phyloP scores from a whole-genome alignment of 345 rosid genomes.

The Bruguiera gymnorhiza region DNA sequence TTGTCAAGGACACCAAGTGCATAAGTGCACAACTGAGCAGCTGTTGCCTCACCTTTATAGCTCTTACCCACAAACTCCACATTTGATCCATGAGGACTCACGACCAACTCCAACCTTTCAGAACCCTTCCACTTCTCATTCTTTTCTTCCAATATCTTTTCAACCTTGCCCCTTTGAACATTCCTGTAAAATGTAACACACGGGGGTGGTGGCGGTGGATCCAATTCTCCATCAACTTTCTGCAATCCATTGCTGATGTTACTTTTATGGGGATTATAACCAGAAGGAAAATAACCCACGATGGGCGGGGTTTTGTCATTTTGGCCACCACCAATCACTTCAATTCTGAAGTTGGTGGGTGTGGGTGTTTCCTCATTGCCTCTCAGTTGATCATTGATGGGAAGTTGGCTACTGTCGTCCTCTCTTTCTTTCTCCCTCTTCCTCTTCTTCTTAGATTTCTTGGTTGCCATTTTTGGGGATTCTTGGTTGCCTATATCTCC shows the following conservation, averaged over 20 bases:
- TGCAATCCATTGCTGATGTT: not conserved
- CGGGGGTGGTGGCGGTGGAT: conserved; percentile 14
- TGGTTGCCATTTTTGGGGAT: conserved; percentile 10
- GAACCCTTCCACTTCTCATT: conserved; percentile 30
- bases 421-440: conserved; percentile 12
- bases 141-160: conserved; percentile 16
- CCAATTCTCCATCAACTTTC: not conserved
- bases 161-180: conserved; percentile 19
- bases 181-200: conserved; percentile 45
- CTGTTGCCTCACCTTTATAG: conserved; percentile 58
- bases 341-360: conserved; percentile 26
- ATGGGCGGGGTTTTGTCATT: conserved; percentile 53
- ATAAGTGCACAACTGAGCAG: conserved; percentile 57
- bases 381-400: not conserved
- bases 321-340: conserved; percentile 41
- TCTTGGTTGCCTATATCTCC: not conserved
- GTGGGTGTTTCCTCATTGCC: not conserved
- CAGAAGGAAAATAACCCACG: conserved; percentile 74
- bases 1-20: conserved; percentile 73
- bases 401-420: not conserved
- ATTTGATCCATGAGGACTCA: conserved; percentile 53
- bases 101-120: conserved; percentile 62
- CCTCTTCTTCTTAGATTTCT: conserved; percentile 26
- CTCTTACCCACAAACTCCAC: conserved; percentile 74
- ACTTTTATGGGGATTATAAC: conserved; percentile 45